These are phyloP conservation scores for Mycena leptocephala DNA, from an alignment of 768 basidiomycete species.

Conservation along the genomic window DNA sequence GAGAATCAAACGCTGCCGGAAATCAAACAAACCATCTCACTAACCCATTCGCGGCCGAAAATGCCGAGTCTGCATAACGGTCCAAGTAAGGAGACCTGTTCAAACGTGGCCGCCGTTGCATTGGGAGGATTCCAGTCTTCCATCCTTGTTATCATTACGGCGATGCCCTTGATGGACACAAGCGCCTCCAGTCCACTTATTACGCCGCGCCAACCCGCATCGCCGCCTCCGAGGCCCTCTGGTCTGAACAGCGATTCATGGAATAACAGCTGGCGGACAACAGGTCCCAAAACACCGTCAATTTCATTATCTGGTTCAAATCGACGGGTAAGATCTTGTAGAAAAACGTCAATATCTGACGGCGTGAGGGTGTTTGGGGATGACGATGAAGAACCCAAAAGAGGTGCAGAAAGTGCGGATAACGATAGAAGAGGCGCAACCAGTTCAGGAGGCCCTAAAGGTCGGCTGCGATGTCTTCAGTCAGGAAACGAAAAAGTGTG, in stretches of 20 bases:
- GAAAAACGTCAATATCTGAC: conserved; percentile 83
- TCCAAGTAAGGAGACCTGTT: conserved; percentile 82
- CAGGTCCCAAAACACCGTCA: conserved; percentile 83
- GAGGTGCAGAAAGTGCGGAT: conserved; percentile 77
- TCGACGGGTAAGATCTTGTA: conserved; percentile 87
- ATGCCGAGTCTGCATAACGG: conserved; percentile 89
- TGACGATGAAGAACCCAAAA: conserved; percentile 64
- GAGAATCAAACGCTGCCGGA: conserved; percentile 9
- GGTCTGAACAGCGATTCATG: conserved; percentile 76
- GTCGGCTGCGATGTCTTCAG: conserved; percentile 62
- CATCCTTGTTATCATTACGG: conserved; percentile 84
- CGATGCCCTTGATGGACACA: conserved; percentile 87
- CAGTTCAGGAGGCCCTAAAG: conserved; percentile 85
- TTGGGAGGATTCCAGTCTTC: conserved; percentile 79
- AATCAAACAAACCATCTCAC: conserved; percentile 38
- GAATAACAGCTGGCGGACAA: conserved; percentile 74
- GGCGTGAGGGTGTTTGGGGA: conserved; percentile 70
- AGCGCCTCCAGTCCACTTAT: conserved; percentile 87
- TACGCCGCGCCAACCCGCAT: conserved; percentile 90
- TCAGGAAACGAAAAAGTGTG: not conserved
- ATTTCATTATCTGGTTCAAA: conserved; percentile 89
- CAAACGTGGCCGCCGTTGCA: conserved; percentile 75
- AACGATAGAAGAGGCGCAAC: conserved; percentile 86
- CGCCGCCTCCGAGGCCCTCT: conserved; percentile 81
- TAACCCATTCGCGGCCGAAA: conserved; percentile 92